Evolutionary conservation across 805 yeast species (phyloP).

Genomic region (Kuraishia hungarica): DNA sequence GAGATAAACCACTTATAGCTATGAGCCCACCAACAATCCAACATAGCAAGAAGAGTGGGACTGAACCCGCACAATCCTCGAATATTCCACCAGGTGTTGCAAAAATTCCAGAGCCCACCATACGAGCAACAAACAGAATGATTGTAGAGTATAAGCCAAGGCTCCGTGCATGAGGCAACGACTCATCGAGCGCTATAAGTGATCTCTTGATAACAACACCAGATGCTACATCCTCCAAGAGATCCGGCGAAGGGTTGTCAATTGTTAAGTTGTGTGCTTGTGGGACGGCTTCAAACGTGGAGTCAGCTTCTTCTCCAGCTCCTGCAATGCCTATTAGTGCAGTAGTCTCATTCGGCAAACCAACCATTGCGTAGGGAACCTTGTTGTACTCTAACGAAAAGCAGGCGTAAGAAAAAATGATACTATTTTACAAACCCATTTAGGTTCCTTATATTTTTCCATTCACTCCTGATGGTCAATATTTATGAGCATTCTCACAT

Average conservation of each 20-base stretch:
- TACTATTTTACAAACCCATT: no score
- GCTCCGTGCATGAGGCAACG: slow-evolving; percentile 10
- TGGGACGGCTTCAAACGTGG: neutral
- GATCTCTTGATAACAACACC: slow-evolving; percentile 10
- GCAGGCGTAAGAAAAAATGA: neutral
- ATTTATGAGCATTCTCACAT: neutral
- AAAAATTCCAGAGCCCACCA: slow-evolving; percentile 65
- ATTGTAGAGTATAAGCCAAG: slow-evolving; percentile 56
- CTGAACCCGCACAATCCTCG: slow-evolving; percentile 53
- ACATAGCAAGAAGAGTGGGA: slow-evolving; percentile 40
- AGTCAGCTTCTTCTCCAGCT: neutral
- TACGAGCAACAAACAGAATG: slow-evolving; percentile 51
- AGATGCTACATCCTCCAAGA: slow-evolving; percentile 7
- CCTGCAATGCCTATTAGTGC: neutral
- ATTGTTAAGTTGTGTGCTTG: slow-evolving; percentile 5
- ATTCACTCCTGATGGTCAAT: no score
- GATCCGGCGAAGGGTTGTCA: slow-evolving; percentile 9
- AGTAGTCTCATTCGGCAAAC: neutral
- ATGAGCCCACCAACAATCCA: slow-evolving; percentile 52
- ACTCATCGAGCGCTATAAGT: slow-evolving; percentile 11
- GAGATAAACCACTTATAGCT: slow-evolving; percentile 51
- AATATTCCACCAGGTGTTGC: slow-evolving; percentile 57
- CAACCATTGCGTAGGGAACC: neutral
- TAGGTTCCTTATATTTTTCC: no score
- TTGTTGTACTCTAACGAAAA: neutral